These are phyloP conservation scores for Maudiozyma bulderi DNA, from an alignment of 805 yeast genomes.

Conservation along the genomic window DNA sequence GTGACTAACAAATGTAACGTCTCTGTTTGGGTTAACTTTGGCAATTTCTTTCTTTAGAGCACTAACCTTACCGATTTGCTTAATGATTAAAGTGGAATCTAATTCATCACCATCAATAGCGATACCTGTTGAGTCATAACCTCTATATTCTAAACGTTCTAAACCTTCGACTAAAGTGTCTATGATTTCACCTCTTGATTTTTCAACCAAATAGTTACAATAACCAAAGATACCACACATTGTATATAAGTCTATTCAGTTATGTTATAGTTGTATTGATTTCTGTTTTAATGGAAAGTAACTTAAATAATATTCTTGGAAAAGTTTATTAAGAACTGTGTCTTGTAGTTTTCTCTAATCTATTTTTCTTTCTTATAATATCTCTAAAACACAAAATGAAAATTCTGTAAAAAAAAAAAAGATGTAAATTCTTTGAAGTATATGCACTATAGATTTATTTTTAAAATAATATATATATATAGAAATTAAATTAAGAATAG, in stretches of 20 bases:
- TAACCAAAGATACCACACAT: slow-evolving; percentile 96
- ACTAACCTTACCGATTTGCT: slow-evolving; percentile 86
- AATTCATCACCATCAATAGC: slow-evolving; percentile 85
- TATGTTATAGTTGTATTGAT: neutral
- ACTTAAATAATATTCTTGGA: no score
- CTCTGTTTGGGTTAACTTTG: slow-evolving; percentile 42
- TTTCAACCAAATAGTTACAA: slow-evolving; percentile 88
- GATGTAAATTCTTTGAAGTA: no score
- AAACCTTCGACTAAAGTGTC: slow-evolving; percentile 82
- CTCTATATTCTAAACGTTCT: slow-evolving; percentile 89
- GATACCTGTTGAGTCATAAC: slow-evolving; percentile 94
- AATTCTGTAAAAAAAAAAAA: no score
- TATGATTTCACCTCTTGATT: slow-evolving; percentile 84
- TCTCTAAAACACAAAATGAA: no score
- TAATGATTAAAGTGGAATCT: slow-evolving; percentile 62
- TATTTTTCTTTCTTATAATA: no score
- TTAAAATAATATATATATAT: no score
- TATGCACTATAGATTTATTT: no score
- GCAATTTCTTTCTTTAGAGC: slow-evolving; percentile 62
- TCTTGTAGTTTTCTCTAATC: no score
- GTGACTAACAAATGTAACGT: slow-evolving; percentile 66
- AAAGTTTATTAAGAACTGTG: no score
- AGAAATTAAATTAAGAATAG: no score
- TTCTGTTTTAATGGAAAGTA: neutral
- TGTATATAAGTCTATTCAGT: neutral